Evolutionary conservation across 1,139 yeast genomes (phyloP), one percentile per base, ranked within the genome.

Genomic region (Meyerozyma smithsonii): DNA sequence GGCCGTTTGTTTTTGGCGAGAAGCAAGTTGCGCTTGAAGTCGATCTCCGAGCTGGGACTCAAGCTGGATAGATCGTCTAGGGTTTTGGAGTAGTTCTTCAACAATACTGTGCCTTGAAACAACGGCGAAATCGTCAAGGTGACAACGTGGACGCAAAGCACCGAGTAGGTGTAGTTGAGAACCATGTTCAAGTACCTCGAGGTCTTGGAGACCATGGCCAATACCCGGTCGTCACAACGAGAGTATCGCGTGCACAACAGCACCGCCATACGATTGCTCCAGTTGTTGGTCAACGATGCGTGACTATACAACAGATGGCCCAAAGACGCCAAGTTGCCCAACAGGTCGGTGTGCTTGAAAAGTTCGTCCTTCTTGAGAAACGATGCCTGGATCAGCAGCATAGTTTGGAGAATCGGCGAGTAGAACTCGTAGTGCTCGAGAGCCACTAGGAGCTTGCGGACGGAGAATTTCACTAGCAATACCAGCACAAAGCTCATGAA

Each of bases 81-180:
- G 20, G 62, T 55, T 33, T 51, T 51, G 15, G 62, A 52, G 37
- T 57, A 50, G 35, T 55, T 59, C 36, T 56, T 62, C 28, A 66
- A 55, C 12, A 65, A 54, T 36, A 64, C 49, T 7, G 56, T 51
- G 24, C 54, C 54, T 20, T 58, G 58, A 39, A 63, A 54, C 24
- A 58, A 45, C 1, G 70, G 62, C 14, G 62, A 52, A 11, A 66
- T 51, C n/a, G 66, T 58, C 36, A 69, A 54, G n/a, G 64, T 56
- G 7, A 72, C 66, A 20, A 68, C 66, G 49, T 71, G 72, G 19
- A 72, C 50, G 33, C 77, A 69, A 35, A 72, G 56, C 2, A 67
- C 57, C 39, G 73, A 56, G 45, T 70, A 65, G 8, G 62, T 42
- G 42, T 65, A 62, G 40, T 61, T 65, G 15, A 42, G 51, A 26